Evolutionary conservation across 2,329 filamentous ascomycete species (phyloP).

Genomic region (Cadophora sp.): DNA sequence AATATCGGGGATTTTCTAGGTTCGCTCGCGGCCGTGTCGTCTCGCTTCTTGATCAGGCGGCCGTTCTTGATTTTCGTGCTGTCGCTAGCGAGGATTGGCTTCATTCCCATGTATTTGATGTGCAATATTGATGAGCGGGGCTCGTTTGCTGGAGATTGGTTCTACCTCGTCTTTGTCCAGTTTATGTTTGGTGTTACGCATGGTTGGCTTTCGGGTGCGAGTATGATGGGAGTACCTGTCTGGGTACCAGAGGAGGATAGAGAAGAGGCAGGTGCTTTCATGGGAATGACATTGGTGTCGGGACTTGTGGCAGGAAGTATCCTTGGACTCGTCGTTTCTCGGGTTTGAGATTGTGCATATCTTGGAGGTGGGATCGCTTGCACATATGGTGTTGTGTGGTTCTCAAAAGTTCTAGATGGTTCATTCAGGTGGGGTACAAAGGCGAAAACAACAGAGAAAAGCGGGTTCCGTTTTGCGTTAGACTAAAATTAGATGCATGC

Average conservation of each 20-base stretch:
- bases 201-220: background rate
- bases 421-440: background rate
- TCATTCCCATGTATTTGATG: conserved; percentile 9
- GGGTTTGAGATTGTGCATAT: background rate
- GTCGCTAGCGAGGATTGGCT: background rate
- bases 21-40: background rate
- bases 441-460: background rate
- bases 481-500: background rate
- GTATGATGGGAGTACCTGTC: conserved; percentile 4
- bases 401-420: background rate
- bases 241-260: conserved; percentile 5
- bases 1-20: background rate
- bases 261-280: conserved; percentile 7
- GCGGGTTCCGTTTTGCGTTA: background rate
- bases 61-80: background rate
- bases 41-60: background rate
- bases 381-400: background rate
- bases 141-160: conserved; percentile 3
- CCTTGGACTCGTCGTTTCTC: background rate
- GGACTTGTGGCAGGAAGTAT: background rate
- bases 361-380: background rate
- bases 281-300: background rate
- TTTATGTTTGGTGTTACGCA: background rate
- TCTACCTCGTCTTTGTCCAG: background rate
- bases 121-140: background rate